Conservation (phyloP, 306 rosid species). For the Lathyrus sativus region DNA sequence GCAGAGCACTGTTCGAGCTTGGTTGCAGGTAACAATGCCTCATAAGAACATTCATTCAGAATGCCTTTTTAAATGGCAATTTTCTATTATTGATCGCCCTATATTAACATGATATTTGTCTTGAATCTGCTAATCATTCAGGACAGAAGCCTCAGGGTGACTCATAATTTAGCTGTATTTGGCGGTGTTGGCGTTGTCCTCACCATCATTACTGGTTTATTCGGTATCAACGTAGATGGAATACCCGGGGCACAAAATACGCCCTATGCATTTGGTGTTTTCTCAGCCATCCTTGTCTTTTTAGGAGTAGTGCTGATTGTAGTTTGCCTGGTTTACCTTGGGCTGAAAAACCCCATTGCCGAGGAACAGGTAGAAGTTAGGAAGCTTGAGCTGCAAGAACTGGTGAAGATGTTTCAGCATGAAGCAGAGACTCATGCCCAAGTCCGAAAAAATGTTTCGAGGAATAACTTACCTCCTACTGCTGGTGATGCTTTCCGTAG, state of each 20-base stretch:
- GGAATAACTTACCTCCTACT: slow-evolving; percentile 76
- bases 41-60: slow-evolving; percentile 22
- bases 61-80: neutral
- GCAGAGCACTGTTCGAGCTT: slow-evolving; percentile 93
- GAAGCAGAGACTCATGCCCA: slow-evolving; percentile 94
- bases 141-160: slow-evolving; percentile 90
- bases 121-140: slow-evolving; percentile 41
- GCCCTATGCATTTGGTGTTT: slow-evolving; percentile 84
- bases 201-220: slow-evolving; percentile 78
- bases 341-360: slow-evolving; percentile 61
- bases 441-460: slow-evolving; percentile 55
- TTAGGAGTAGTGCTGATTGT: slow-evolving; percentile 58
- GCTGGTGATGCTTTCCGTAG: slow-evolving; percentile 55
- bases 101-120: slow-evolving; percentile 31
- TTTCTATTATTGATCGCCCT: neutral
- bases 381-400: slow-evolving; percentile 75
- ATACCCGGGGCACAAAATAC: slow-evolving; percentile 70
- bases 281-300: slow-evolving; percentile 59
- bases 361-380: slow-evolving; percentile 71
- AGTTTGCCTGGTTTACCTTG: slow-evolving; percentile 74
- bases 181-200: slow-evolving; percentile 88
- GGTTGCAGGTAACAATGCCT: slow-evolving; percentile 75
- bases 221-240: slow-evolving; percentile 95
- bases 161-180: slow-evolving; percentile 81
- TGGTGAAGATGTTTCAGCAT: slow-evolving; percentile 82